These are phyloP conservation scores for Podaxis sp. DNA, from an alignment of 768 basidiomycete species.

Conservation along the genomic window DNA sequence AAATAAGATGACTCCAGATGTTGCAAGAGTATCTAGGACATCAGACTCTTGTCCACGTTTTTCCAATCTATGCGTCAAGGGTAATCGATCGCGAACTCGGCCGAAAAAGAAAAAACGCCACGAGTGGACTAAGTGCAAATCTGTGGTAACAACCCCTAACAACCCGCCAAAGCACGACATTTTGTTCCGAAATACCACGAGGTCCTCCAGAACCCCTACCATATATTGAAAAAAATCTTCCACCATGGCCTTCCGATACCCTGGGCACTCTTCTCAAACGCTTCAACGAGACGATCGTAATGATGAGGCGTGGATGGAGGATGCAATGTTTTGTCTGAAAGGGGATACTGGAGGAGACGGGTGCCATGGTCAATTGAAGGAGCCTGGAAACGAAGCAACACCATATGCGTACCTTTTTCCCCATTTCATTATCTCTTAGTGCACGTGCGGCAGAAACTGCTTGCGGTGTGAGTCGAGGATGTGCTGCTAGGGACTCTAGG, in stretches of 20 bases:
- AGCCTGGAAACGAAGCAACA: constrained; percentile 17
- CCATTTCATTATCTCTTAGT: constrained; percentile 49
- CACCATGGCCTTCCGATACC: constrained; percentile 82
- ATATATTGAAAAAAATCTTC: constrained; percentile 78
- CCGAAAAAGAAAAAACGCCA: not conserved
- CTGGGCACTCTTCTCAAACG: constrained; percentile 67
- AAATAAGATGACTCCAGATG: not conserved
- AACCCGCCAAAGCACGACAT: not conserved
- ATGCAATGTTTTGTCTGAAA: constrained; percentile 57
- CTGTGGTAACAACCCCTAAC: not conserved
- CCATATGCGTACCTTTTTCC: constrained; percentile 48
- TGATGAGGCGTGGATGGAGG: constrained; percentile 72
- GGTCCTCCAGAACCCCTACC: constrained; percentile 33
- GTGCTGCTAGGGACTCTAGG: constrained; percentile 57
- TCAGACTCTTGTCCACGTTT: not conserved
- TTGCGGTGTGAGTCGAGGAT: constrained; percentile 60
- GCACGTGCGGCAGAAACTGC: constrained; percentile 58
- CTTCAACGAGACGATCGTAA: constrained; percentile 70
- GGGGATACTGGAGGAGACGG: constrained; percentile 47
- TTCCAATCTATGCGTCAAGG: not conserved
- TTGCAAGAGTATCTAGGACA: not conserved
- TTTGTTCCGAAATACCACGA: not conserved
- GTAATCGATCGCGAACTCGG: not conserved
- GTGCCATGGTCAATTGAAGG: not conserved
- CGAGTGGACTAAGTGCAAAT: not conserved